Evolutionary conservation across 306 rosid species (phyloP).

Genomic region (Acacia melanoxylon): DNA sequence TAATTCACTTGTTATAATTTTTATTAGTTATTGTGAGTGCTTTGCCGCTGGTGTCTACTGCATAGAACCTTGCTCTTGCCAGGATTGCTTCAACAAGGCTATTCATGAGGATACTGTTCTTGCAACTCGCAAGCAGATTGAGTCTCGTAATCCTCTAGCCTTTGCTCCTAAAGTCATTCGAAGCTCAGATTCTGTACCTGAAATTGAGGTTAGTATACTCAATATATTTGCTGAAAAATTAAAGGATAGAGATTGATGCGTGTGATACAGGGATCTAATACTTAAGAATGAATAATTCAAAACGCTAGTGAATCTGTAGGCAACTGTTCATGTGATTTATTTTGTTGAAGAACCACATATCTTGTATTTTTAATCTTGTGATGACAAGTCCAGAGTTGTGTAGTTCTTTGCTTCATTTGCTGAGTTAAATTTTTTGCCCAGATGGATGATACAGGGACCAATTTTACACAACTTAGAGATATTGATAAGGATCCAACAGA

Average conservation of each 20-base stretch:
- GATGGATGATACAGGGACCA: rapidly evolving
- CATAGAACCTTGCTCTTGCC: slow-evolving; percentile 83
- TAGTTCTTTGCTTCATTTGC: background rate
- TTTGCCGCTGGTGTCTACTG: slow-evolving; percentile 95
- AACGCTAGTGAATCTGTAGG: background rate
- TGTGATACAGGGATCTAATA: background rate
- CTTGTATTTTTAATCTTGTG: background rate
- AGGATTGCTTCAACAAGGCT: slow-evolving; percentile 79
- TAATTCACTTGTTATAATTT: background rate
- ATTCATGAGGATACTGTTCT: slow-evolving; percentile 78
- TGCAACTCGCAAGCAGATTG: slow-evolving; percentile 80
- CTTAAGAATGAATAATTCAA: background rate
- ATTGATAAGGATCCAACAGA: too few relatives aligned
- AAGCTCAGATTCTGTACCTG: slow-evolving; percentile 60
- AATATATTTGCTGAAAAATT: too few relatives aligned
- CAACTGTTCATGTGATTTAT: background rate
- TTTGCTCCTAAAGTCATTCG: slow-evolving; percentile 90
- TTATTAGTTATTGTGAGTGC: slow-evolving; percentile 82
- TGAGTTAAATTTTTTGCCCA: background rate
- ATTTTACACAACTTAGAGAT: too few relatives aligned
- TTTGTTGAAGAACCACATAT: background rate
- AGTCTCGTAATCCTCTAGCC: slow-evolving; percentile 88
- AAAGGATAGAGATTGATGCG: slow-evolving; percentile 1
- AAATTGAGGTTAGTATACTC: slow-evolving; percentile 73
- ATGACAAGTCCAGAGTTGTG: background rate